Base-by-base conservation (phyloP, 306 rosid species). In the Purshia tridentata region DNA sequence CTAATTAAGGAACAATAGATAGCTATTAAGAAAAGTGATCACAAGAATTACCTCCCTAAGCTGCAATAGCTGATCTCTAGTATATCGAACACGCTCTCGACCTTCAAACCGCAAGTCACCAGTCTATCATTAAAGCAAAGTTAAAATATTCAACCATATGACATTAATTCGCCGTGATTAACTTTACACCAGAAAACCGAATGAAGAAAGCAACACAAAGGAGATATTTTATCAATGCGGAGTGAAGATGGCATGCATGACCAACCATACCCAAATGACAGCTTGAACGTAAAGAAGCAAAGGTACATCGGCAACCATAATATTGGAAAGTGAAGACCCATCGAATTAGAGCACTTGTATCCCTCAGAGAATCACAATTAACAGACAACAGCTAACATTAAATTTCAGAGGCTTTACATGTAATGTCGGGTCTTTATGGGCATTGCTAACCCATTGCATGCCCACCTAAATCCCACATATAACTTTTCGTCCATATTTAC, bases 401-500 rank as follows among this genome's bases (percentile, higher is more conserved):
- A 45, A 52, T 7, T 40, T 18, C 20, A 3, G 41, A 46, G 65
- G 37, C 44, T 47, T 75, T 22, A 19, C 14, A 76, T 80, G 74
- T 80, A 76, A 67, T 81, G 79, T 64, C 59, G 76, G 63, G 60
- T 54, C 81, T 81, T 77, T 63, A 73, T 51, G 76, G 76, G 73
- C 76, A 67, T 44, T 13, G 52, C 39, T 22, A 41, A 66, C 76
- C 68, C 66, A 57, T 52, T 57, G 63, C 18, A 49, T 64, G 74
- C 80, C 85, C 80, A 73, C 70, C 77, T 72, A 73, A 82, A 63
- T 23, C 77, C 82, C 16, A 65, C 80, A 77, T 69, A 44, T 48
- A 44, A 66, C 46, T 82, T 16, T 77, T 42, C 70, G 85, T 82
- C 85, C 85, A 81, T 77, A 81, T 77, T 81, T 81, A 81, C 85